These are phyloP conservation scores for Collybiopsis luxurians DNA, from an alignment of 768 basidiomycete species.

Conservation along the genomic window DNA sequence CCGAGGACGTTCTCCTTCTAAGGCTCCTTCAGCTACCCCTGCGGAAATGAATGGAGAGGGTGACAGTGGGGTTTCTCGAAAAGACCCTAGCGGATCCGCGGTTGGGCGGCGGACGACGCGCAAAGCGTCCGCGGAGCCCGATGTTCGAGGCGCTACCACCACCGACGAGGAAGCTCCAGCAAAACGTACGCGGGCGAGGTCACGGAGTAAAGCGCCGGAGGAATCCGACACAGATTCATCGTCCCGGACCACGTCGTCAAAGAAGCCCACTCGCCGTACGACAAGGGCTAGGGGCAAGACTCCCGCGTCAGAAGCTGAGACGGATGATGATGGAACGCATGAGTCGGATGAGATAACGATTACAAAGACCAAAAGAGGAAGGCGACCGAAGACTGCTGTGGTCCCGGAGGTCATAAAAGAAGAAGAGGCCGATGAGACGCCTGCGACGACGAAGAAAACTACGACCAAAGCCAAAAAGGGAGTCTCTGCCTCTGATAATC, in stretches of 20 bases:
- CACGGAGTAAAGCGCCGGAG: neutral
- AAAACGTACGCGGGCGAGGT: neutral
- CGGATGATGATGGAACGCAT: neutral
- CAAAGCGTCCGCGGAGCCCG: slow-evolving; percentile 8
- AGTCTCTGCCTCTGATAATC: neutral
- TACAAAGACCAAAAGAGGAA: slow-evolving; percentile 1
- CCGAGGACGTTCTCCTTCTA: neutral
- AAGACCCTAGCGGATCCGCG: neutral
- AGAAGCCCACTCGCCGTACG: neutral
- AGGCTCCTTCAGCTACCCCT: neutral
- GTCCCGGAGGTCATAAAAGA: slow-evolving; percentile 8
- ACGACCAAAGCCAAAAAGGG: neutral
- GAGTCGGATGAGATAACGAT: neutral
- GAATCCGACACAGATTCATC: slow-evolving; percentile 2
- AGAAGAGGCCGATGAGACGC: slow-evolving; percentile 1
- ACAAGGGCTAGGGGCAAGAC: neutral
- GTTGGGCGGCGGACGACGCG: neutral
- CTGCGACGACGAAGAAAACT: neutral
- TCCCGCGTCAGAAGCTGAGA: slow-evolving; percentile 1
- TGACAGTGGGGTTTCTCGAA: neutral
- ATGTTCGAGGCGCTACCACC: neutral
- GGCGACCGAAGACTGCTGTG: neutral
- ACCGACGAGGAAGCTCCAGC: neutral
- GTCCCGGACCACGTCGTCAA: neutral
- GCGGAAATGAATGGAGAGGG: neutral